These are phyloP conservation scores for Olyra latifolia DNA, from an alignment of 176 grass and related monocot species.

Conservation along the genomic window DNA sequence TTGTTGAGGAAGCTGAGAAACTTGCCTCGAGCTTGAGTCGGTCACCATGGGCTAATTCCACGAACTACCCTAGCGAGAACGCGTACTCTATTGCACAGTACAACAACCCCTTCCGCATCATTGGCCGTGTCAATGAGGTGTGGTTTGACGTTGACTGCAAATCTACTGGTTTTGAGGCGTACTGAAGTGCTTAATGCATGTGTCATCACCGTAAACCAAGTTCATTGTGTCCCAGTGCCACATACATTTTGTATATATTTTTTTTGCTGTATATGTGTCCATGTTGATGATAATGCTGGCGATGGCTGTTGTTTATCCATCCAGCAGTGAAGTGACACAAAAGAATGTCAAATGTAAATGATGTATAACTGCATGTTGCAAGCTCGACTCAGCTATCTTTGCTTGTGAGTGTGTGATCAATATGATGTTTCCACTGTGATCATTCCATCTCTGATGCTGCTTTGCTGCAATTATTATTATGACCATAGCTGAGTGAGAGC, in stretches of 20 bases:
- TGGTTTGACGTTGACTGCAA: constrained; percentile 71
- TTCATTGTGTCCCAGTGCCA: neutral
- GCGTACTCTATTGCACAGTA: constrained; percentile 90
- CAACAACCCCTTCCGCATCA: constrained; percentile 59
- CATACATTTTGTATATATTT: neutral
- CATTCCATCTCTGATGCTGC: neutral
- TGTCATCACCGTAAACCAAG: neutral
- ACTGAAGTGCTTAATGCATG: constrained; percentile 35
- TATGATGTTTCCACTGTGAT: neutral
- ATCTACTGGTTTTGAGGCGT: constrained; percentile 47
- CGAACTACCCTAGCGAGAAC: constrained; percentile 40
- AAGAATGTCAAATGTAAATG: neutral
- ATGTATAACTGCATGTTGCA: neutral
- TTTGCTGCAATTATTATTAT: neutral
- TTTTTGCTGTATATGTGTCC: constrained; percentile 1
- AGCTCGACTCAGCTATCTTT: neutral
- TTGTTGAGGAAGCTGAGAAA: constrained; percentile 79
- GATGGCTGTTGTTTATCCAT: neutral
- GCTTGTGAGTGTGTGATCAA: neutral
- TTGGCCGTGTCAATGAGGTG: constrained; percentile 78
- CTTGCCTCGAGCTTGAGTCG: constrained; percentile 62
- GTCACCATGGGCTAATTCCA: constrained; percentile 64
- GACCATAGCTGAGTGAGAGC: neutral
- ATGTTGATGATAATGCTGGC: neutral
- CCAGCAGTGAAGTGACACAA: neutral